phyloP scores from a whole-genome alignment of 1,284 basidiomycete species.

The Phylloporus sp. region DNA sequence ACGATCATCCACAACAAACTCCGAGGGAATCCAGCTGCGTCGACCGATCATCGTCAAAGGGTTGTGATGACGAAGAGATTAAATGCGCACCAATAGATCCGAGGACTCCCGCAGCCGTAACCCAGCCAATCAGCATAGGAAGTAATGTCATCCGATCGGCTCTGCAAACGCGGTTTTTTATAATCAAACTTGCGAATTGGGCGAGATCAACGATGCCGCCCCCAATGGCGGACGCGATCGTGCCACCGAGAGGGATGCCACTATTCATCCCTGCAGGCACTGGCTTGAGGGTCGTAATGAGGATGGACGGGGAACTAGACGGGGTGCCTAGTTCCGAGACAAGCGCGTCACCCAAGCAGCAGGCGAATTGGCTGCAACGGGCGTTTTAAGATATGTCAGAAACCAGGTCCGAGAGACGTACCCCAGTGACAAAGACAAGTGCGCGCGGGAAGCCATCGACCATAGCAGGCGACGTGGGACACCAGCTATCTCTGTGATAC shows the following conservation, averaged over 20 bases:
- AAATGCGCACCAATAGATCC: constrained; percentile 73
- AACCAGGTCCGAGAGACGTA: constrained; percentile 47
- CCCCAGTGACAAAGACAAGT: constrained; percentile 70
- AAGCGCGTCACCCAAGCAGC: no score
- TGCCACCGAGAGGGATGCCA: constrained; percentile 78
- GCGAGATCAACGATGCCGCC: constrained; percentile 74
- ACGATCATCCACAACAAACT: no score
- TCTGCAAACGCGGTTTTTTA: constrained; percentile 62
- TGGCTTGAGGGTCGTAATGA: no score
- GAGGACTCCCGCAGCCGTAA: constrained; percentile 65
- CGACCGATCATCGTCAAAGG: no score
- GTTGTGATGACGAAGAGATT: neutral
- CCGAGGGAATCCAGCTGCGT: no score
- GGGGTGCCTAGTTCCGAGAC: no score
- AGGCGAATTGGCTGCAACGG: constrained; percentile 72
- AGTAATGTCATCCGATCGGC: constrained; percentile 42
- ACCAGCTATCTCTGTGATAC: constrained; percentile 29
- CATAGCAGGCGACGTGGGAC: constrained; percentile 28
- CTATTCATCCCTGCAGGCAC: constrained; percentile 93
- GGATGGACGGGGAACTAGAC: no score
- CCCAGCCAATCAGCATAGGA: constrained; percentile 57
- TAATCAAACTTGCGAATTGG: no score
- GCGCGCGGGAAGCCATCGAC: constrained; percentile 55
- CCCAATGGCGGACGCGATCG: constrained; percentile 73
- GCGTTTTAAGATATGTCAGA: no score